Evolutionary conservation across 208 protist genomes (phyloP).

Genomic region (Angomonas ambiguus): DNA sequence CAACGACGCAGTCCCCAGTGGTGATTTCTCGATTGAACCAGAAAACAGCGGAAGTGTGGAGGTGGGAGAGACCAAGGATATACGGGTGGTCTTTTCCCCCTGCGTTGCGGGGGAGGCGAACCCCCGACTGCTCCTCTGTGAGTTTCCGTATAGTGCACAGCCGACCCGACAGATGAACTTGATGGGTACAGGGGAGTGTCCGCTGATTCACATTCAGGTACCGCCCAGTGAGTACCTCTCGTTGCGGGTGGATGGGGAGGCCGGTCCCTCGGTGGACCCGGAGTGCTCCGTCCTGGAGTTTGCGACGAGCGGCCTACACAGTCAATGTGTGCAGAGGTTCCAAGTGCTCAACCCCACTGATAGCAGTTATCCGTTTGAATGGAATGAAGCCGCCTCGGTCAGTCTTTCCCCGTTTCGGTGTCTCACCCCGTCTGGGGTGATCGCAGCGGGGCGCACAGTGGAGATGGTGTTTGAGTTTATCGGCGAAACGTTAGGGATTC

Average conservation of each 20-base stretch:
- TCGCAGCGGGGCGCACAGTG: conserved; percentile 84
- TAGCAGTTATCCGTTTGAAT: conserved; percentile 91
- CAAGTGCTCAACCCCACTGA: conserved; percentile 95
- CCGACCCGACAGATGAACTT: conserved; percentile 57
- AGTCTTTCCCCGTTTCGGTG: conserved; percentile 86
- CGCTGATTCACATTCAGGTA: conserved; percentile 96
- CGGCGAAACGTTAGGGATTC: conserved; percentile 74
- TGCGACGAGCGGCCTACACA: conserved; percentile 87
- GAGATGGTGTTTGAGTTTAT: conserved; percentile 96
- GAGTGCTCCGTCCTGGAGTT: conserved; percentile 88
- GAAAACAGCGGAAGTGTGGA: conserved; percentile 40
- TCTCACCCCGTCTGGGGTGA: conserved; percentile 70
- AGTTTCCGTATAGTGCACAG: conserved; percentile 54
- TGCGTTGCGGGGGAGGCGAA: conserved; percentile 36
- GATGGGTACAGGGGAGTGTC: conserved; percentile 80
- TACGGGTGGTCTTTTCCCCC: conserved; percentile 88
- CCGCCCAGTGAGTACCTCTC: conserved; percentile 74
- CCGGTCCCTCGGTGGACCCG: conserved; percentile 23
- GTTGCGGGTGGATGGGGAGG: conserved; percentile 59
- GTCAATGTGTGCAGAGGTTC: conserved; percentile 86
- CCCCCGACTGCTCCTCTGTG: conserved; percentile 34
- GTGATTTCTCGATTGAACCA: conserved; percentile 75
- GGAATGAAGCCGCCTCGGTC: conserved; percentile 53
- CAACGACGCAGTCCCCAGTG: too few species aligned
- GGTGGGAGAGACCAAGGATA: conserved; percentile 32